These are phyloP conservation scores for Bombardia bombarda DNA, from an alignment of 495 filamentous ascomycete species.

Conservation along the genomic window DNA sequence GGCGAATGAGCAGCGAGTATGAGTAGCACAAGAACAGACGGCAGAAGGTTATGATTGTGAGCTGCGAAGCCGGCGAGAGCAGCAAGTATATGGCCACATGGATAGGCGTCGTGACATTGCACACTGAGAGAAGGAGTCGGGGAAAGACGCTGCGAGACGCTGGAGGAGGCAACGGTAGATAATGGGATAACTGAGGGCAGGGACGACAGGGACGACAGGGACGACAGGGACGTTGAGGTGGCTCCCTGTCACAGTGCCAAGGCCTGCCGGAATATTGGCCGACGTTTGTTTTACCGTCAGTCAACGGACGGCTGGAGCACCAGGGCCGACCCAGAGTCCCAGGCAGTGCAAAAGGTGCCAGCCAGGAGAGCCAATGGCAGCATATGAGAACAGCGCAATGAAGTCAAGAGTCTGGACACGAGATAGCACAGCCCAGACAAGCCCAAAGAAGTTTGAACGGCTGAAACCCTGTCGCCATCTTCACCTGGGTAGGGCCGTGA, in stretches of 20 bases:
- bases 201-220: neutral
- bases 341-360: constrained; percentile 1
- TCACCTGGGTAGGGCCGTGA: constrained; percentile 2
- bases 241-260: constrained; percentile 5
- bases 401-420: neutral
- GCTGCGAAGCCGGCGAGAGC: constrained; percentile 9
- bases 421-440: constrained; percentile 1
- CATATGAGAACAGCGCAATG: neutral
- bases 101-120: constrained; percentile 8
- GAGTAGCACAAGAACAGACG: constrained; percentile 12
- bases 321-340: neutral
- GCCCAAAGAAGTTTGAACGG: neutral
- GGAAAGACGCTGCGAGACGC: neutral
- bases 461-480: neutral
- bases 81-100: constrained; percentile 13
- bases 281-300: constrained; percentile 11
- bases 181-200: neutral
- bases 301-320: constrained; percentile 3
- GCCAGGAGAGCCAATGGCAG: neutral
- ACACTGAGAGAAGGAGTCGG: constrained; percentile 3
- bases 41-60: constrained; percentile 5
- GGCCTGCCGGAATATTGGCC: constrained; percentile 14
- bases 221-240: neutral
- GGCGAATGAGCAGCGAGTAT: no score
- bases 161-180: neutral